Evolutionary conservation across 2,329 filamentous ascomycete species (phyloP), one percentile per base, ranked within the genome.

Genomic region (Lecanicillium sp.): DNA sequence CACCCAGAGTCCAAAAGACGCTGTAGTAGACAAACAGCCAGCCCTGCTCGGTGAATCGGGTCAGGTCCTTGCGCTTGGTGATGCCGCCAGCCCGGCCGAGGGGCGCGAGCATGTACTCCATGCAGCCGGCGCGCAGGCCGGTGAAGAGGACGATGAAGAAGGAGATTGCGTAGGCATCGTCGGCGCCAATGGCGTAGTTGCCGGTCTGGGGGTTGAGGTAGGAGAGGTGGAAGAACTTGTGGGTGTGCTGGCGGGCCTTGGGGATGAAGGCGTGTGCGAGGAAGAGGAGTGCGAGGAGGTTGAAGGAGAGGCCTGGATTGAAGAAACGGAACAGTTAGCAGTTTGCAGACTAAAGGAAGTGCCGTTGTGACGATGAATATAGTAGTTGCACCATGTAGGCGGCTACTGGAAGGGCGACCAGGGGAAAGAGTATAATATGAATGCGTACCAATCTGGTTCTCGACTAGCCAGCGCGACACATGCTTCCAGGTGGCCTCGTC

Each of bases 11-110:
- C 86, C 89, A 97, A 63, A 90, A 91, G 48, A 84, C 71, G 38
- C 71, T 71, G 66, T 91, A 91, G 70, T 96, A 97, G 37, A 93
- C 67, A 49, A 94, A 70, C 62, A 95, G 74, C 88, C 91, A 97
- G 39, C 84, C 88, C 70, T 98, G 93, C 70, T 98, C 93, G 53
- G 89, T 89, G 68, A 97, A 95, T 50, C 93, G 80, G 41, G 87
- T 80, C 51, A 85, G 72, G 39, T 82, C 81, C 70, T 95, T 96
- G 62, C 74, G 75, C 61, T 84, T 87, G 57, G 77, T 76, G 58
- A 96, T 79, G 29, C 91, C 91, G 54, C 78, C 76, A 40, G 74
- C 70, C 54, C 79, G 82, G 36, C 86, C 90, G 48, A 94, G 68
- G 6, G 91, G 93, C 17, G 81, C 81, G 44, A 97, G 75, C 11